These are phyloP conservation scores for Cryptosporidium muris DNA, from an alignment of 169 alveolate species.

Conservation along the genomic window DNA sequence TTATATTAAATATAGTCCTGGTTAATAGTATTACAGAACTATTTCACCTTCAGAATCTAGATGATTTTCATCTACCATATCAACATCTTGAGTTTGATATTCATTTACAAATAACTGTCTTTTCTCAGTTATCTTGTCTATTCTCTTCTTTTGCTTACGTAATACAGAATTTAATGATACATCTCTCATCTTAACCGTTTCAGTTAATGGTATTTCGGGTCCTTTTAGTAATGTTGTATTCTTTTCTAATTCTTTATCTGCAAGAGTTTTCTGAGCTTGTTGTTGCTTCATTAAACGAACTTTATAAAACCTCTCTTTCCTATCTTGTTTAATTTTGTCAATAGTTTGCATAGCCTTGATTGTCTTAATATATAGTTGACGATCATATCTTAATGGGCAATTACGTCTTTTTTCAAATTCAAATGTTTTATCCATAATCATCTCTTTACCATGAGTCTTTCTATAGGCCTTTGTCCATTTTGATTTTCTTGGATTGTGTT, in stretches of 20 bases:
- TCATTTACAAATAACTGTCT: slow-evolving; percentile 40
- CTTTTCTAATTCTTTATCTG: slow-evolving; percentile 54
- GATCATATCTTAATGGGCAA: slow-evolving; percentile 94
- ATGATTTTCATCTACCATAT: slow-evolving; percentile 1
- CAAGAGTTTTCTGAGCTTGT: slow-evolving; percentile 57
- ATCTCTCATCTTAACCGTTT: slow-evolving; percentile 44
- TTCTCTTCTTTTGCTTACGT: slow-evolving; percentile 35
- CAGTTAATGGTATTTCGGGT: slow-evolving; percentile 51
- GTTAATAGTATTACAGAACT: slow-evolving; percentile 1
- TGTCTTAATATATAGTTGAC: slow-evolving; percentile 93
- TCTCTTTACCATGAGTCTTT: slow-evolving; percentile 94
- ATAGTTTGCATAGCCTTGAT: slow-evolving; percentile 95
- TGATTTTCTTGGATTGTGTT: slow-evolving; percentile 97
- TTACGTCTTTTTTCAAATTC: slow-evolving; percentile 96
- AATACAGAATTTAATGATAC: slow-evolving; percentile 23
- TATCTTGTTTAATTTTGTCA: slow-evolving; percentile 89
- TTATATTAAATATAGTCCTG: too few species aligned
- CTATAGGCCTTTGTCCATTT: slow-evolving; percentile 99
- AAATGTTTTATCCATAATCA: slow-evolving; percentile 92
- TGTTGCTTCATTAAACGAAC: slow-evolving; percentile 62
- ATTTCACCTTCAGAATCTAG: slow-evolving; percentile 26
- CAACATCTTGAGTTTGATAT: neutral
- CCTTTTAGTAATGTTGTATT: slow-evolving; percentile 63
- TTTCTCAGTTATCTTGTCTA: slow-evolving; percentile 52
- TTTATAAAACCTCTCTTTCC: slow-evolving; percentile 84